A percentile compares a stretch with the other conserved stretches of the same genome.
These are phyloP conservation scores for Trametes elegans DNA, from an alignment of 768 basidiomycete genomes.

Conservation along the genomic window DNA sequence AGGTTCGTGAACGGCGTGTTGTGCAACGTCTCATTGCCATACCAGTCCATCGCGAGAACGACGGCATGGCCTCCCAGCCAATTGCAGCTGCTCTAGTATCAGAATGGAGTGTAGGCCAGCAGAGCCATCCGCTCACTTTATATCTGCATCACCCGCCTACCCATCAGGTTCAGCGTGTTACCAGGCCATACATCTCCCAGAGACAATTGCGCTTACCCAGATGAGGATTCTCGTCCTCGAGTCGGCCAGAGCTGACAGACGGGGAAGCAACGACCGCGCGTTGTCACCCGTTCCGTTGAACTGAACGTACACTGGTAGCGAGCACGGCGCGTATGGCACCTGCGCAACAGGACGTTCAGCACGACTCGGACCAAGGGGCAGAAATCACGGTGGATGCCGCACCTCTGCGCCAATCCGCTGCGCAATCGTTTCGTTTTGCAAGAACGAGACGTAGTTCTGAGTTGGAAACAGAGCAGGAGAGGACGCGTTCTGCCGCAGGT, in stretches of 20 bases:
- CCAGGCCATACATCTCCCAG: no score
- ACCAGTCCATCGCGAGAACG: slow-evolving; percentile 48
- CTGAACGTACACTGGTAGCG: slow-evolving; percentile 39
- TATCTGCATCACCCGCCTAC: slow-evolving; percentile 41
- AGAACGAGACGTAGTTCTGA: slow-evolving; percentile 50
- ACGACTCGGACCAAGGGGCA: no score
- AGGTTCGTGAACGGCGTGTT: slow-evolving; percentile 49
- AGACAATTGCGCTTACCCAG: slow-evolving; percentile 37
- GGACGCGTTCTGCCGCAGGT: slow-evolving; percentile 54
- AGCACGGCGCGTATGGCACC: slow-evolving; percentile 46
- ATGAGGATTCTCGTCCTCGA: slow-evolving; percentile 38
- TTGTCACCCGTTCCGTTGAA: slow-evolving; percentile 59
- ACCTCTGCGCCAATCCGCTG: slow-evolving; percentile 48
- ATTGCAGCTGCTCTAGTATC: slow-evolving; percentile 40
- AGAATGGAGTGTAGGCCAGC: no score
- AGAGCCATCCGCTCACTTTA: slow-evolving; percentile 35
- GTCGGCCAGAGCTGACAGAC: slow-evolving; percentile 46
- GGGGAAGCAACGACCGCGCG: slow-evolving; percentile 52
- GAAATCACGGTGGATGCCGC: no score
- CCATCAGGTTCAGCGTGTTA: no score
- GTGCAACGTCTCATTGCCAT: slow-evolving; percentile 40
- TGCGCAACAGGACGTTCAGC: slow-evolving; percentile 28
- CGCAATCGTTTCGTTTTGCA: slow-evolving; percentile 36
- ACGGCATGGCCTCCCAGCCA: slow-evolving; percentile 40
- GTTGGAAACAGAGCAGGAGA: slow-evolving; percentile 49